Base-by-base conservation (phyloP, 768 basidiomycete genomes). In the Rhodosporidiobolus sp. region DNA sequence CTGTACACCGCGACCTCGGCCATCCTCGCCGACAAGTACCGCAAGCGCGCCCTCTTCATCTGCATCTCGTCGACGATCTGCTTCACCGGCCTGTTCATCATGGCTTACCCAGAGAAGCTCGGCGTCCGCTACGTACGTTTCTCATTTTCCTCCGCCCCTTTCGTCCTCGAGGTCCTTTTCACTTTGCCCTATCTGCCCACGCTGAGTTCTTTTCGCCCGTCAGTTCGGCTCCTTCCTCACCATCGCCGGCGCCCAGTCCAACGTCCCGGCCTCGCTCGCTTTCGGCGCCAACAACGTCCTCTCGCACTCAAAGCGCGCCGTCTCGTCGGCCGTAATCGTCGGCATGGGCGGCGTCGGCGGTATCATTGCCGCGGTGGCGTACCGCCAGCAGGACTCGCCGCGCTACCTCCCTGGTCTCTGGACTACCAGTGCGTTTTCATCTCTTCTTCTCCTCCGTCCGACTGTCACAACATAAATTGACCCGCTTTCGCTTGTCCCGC, bases 21-120 rank as follows among this genome's bases (percentile, higher is more conserved):
- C 28, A n/a, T 32, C 52, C 3, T 59, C 52, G 53, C 65, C 0
- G 73, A 74, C 73, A 77, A 75, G 69, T 46, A 57, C 45, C 65
- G 72, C 45, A 53, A 69, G 34, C 78, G 80, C 60, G 80, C 75
- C 1, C 64, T 69, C 45, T 78, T 77, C 60, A 78, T 81, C 62
- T 67, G 50, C 34, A 16, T 73, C 49, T 76, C 71, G 32, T 67
- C 76, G 12, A 24, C 67, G 20, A 71, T 79, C 62, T 77, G 76
- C 30, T 34, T 79, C 34, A 53, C 68, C 63, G 80, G 80, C 32
- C 61, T 73, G 43, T 35, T 69, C 60, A 74, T 70, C 53, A 65
- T 74, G 69, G 73, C 68, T 17, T 74, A 63, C 35, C 52, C 61
- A 1, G 30, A 28, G 2, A 32, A 50, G 24, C 65, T 74, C 46